phyloP scores from a whole-genome alignment of 2,329 filamentous ascomycete genomes.

The Penicillium italicum region DNA sequence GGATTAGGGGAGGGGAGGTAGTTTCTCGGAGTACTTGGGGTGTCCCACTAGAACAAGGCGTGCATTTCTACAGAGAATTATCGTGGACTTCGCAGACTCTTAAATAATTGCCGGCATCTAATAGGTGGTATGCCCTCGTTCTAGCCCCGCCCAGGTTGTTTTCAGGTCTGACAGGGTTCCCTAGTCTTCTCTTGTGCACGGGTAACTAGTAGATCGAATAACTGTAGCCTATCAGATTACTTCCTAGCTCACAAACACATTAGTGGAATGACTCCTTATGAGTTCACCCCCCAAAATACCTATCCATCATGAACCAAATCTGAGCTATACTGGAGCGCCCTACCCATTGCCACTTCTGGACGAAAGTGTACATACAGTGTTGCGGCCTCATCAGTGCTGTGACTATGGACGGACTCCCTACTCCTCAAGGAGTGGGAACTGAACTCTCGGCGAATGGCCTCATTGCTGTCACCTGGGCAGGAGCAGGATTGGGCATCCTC shows the following conservation, averaged over 20 bases:
- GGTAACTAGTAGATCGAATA: neutral
- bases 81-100: neutral
- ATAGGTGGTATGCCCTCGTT: neutral
- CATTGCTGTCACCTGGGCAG: constrained; percentile 19
- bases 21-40: too few species aligned
- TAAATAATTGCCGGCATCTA: neutral
- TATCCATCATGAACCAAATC: neutral
- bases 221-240: neutral
- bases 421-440: constrained; percentile 9
- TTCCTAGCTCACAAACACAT: neutral
- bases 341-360: neutral
- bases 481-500: constrained; percentile 15
- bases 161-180: neutral
- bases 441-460: constrained; percentile 14
- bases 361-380: neutral
- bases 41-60: neutral
- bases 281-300: neutral
- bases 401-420: neutral
- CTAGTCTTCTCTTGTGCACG: neutral
- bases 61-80: neutral
- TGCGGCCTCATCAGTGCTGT: neutral
- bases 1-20: too few species aligned
- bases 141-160: too few species aligned
- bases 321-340: neutral
- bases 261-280: neutral